These are phyloP conservation scores for Fraxinus sp. DNA, from an alignment of 305 asterid genomes.

Conservation along the genomic window DNA sequence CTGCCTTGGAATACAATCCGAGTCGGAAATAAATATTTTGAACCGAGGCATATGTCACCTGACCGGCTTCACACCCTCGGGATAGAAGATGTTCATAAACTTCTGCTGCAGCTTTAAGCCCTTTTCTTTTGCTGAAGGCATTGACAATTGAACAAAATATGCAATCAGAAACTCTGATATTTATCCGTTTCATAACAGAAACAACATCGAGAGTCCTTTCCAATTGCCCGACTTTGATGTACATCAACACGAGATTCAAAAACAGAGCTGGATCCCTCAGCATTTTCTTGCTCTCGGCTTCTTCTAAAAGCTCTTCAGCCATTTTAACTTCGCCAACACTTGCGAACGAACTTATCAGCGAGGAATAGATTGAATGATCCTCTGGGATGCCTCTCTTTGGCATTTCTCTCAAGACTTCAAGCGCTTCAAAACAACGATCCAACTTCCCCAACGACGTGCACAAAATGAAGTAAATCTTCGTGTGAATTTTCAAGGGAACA, in stretches of 20 bases:
- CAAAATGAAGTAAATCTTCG: slow-evolving; percentile 49
- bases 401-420: slow-evolving; percentile 65
- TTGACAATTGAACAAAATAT: slow-evolving; percentile 83
- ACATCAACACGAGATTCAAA: slow-evolving; percentile 66
- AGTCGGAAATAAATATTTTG: slow-evolving; percentile 55
- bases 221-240: slow-evolving; percentile 55
- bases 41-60: slow-evolving; percentile 81
- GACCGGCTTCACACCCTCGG: slow-evolving; percentile 73
- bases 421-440: slow-evolving; percentile 58
- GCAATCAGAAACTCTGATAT: slow-evolving; percentile 74
- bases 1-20: slow-evolving; percentile 58
- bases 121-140: slow-evolving; percentile 61
- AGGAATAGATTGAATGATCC: slow-evolving; percentile 60
- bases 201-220: slow-evolving; percentile 62
- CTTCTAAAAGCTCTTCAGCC: slow-evolving; percentile 69
- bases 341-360: slow-evolving; percentile 58
- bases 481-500: neutral
- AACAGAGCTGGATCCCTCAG: slow-evolving; percentile 74
- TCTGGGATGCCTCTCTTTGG: slow-evolving; percentile 41
- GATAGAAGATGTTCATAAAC: slow-evolving; percentile 57
- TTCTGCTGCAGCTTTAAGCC: slow-evolving; percentile 40
- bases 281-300: slow-evolving; percentile 75
- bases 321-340: slow-evolving; percentile 44
- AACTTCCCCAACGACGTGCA: slow-evolving; percentile 65
- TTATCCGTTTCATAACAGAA: slow-evolving; percentile 51